phyloP scores from a whole-genome alignment of 495 filamentous ascomycete species.

The Penicilliopsis zonata region DNA sequence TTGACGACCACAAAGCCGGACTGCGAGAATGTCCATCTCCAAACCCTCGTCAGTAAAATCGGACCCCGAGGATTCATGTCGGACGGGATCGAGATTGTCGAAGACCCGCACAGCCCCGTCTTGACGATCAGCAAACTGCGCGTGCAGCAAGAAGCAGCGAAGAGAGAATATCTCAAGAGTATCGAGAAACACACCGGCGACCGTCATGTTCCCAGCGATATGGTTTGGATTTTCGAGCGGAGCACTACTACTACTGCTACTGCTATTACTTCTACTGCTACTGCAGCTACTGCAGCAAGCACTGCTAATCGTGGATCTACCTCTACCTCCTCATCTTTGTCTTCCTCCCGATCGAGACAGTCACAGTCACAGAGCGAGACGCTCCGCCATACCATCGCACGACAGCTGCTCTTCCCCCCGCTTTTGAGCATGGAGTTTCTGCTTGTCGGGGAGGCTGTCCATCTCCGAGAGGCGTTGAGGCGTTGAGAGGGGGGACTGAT shows the following conservation, averaged over 20 bases:
- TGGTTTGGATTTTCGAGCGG: slow-evolving; percentile 1
- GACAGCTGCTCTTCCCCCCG: not conserved
- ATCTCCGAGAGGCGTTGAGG: no score
- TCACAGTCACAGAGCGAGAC: not conserved
- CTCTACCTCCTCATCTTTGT: no score
- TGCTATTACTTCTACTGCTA: not conserved
- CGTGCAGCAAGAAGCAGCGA: not conserved
- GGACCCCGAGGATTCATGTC: not conserved
- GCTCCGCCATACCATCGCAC: not conserved
- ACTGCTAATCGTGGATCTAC: no score
- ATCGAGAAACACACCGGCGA: not conserved
- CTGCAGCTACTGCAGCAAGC: not conserved
- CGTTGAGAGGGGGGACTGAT: no score
- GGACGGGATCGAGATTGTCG: not conserved
- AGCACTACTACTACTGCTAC: not conserved
- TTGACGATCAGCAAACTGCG: slow-evolving; percentile 1
- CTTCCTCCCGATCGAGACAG: not conserved
- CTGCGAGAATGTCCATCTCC: not conserved
- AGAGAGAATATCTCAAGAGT: not conserved
- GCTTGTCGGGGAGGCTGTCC: not conserved
- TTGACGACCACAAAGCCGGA: no score
- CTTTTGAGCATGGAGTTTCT: not conserved
- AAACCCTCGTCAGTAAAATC: not conserved
- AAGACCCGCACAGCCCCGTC: slow-evolving; percentile 1
- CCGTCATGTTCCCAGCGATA: not conserved